These are phyloP conservation scores for Tubosaeta brunneosetosa DNA, from an alignment of 768 basidiomycete species.

Conservation along the genomic window DNA sequence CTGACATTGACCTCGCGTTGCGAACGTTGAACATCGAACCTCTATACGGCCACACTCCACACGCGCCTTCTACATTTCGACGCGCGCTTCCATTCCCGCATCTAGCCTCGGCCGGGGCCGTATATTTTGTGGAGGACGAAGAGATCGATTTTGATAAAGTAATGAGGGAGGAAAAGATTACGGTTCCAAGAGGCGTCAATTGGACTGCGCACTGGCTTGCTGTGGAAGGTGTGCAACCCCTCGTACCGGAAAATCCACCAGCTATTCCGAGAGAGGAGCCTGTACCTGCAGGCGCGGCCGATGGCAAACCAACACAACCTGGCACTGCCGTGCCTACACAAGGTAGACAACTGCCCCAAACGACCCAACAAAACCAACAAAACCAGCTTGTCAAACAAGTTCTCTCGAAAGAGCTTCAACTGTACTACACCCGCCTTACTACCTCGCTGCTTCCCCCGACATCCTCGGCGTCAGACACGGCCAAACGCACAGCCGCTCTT, in stretches of 20 bases:
- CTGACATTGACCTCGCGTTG: conserved; percentile 91
- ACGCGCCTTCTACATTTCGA: conserved; percentile 35
- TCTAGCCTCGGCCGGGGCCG: conserved; percentile 50
- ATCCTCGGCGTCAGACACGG: conserved; percentile 41
- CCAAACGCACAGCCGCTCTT: conserved; percentile 83
- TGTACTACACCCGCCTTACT: conserved; percentile 92
- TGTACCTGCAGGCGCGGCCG: conserved; percentile 19
- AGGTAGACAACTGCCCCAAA: conserved; percentile 22
- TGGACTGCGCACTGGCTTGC: conserved; percentile 98
- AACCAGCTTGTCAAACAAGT: conserved; percentile 87
- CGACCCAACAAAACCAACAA: conserved; percentile 50
- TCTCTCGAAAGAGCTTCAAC: conserved; percentile 87
- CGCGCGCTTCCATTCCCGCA: conserved; percentile 46
- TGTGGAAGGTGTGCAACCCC: conserved; percentile 94
- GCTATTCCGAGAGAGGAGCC: conserved; percentile 59
- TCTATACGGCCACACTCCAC: conserved; percentile 58
- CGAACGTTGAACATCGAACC: conserved; percentile 96
- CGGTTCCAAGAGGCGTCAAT: conserved; percentile 71
- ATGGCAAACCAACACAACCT: conserved; percentile 26
- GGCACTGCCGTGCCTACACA: conserved; percentile 19
- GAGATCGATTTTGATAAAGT: conserved; percentile 96
- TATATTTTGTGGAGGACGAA: conserved; percentile 95
- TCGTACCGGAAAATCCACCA: conserved; percentile 96
- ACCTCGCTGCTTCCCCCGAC: conserved; percentile 70
- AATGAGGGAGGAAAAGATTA: conserved; percentile 79